phyloP scores from a whole-genome alignment of 306 rosid genomes.

The Cicer chorassanicum region DNA sequence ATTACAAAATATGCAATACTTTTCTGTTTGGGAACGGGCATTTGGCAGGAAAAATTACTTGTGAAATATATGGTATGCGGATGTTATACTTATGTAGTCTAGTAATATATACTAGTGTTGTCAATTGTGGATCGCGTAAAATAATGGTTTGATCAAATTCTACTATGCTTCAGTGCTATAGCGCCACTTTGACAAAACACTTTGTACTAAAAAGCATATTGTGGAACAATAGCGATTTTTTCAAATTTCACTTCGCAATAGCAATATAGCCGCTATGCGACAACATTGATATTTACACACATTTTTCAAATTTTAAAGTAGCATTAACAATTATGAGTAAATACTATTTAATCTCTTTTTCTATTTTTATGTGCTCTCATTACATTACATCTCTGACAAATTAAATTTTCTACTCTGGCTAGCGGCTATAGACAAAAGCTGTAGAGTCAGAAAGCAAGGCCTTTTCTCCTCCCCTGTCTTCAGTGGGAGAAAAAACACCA shows the following conservation, averaged over 20 bases:
- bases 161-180: too few relatives aligned
- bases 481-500: not conserved
- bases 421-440: not conserved
- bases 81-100: not conserved
- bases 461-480: not conserved
- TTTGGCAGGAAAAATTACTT: not conserved
- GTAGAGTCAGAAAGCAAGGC: not conserved
- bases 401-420: not conserved
- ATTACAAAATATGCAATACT: not conserved
- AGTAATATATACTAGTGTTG: too few relatives aligned
- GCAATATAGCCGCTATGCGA: too few relatives aligned
- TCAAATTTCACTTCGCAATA: too few relatives aligned
- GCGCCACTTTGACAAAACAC: too few relatives aligned
- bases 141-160: too few relatives aligned
- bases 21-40: not conserved
- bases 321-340: not conserved
- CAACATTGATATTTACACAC: not conserved
- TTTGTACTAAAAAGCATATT: too few relatives aligned
- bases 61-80: not conserved
- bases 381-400: not conserved
- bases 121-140: too few relatives aligned
- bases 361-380: not conserved
- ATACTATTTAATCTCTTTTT: slow-evolving; percentile 2
- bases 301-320: not conserved
- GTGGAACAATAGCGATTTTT: too few relatives aligned